These are phyloP conservation scores for Hansenula anomala DNA, from an alignment of 1,139 yeast species.

Conservation along the genomic window DNA sequence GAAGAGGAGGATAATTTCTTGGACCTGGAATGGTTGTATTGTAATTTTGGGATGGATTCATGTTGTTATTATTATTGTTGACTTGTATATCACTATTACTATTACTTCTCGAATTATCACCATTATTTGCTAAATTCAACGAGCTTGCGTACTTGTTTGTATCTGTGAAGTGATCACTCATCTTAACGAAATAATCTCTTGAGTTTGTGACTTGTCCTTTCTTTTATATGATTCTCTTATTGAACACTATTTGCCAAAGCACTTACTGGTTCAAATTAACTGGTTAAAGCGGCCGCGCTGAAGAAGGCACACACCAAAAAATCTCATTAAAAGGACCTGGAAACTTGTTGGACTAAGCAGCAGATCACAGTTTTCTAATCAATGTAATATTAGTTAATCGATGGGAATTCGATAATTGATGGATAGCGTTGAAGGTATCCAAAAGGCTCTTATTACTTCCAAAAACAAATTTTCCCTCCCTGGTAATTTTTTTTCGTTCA, in stretches of 20 bases:
- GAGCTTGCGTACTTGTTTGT: conserved; percentile 20
- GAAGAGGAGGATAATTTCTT: neutral
- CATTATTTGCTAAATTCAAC: conserved; percentile 8
- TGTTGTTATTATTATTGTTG: conserved; percentile 1
- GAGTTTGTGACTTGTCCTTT: too few species aligned
- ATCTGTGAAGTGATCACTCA: conserved; percentile 25
- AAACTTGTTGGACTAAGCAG: too few species aligned
- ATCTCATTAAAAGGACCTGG: too few species aligned
- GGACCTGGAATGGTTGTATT: neutral
- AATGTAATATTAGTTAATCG: too few species aligned
- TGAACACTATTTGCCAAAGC: too few species aligned
- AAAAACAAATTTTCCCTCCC: conserved; percentile 1
- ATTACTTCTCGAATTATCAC: neutral
- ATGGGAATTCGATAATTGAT: too few species aligned
- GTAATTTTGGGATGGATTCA: neutral
- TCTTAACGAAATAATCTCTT: conserved; percentile 1
- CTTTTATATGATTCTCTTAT: too few species aligned
- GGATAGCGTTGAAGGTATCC: too few species aligned
- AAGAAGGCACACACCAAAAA: too few species aligned
- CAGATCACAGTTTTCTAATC: too few species aligned
- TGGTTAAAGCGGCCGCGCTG: neutral
- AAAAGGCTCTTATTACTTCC: conserved; percentile 1
- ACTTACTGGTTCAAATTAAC: neutral
- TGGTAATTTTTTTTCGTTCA: neutral
- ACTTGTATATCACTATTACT: neutral